Percentiles rank a stretch among this genome's conserved stretches.
Evolutionary conservation across 768 basidiomycete species (phyloP).

Genomic region (Krasilnikovozyma curviuscula): DNA sequence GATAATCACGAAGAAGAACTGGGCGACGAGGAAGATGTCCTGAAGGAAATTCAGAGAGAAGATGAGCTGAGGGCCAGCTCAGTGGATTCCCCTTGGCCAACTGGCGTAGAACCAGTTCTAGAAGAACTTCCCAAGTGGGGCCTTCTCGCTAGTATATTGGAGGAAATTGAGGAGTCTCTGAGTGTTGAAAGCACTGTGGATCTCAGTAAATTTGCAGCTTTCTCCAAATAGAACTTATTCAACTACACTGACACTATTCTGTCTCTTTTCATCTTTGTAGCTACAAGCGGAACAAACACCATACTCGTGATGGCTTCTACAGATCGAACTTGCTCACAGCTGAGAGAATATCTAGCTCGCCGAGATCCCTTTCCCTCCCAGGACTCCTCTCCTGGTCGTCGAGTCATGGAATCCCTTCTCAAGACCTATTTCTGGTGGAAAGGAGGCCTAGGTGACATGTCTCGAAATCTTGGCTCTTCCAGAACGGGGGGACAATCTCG

Average conservation of each 20-base stretch:
- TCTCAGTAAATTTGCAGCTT: not conserved
- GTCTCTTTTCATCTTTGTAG: conserved; percentile 10
- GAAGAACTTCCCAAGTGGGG: conserved; percentile 95
- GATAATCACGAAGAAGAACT: conserved; percentile 33
- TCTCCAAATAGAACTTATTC: not conserved
- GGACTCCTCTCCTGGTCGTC: conserved; percentile 26
- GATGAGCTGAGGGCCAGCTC: conserved; percentile 26
- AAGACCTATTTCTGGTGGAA: conserved; percentile 67
- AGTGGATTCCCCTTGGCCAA: conserved; percentile 49
- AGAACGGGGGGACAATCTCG: not conserved
- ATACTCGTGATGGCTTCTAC: conserved; percentile 80
- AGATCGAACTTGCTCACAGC: conserved; percentile 46
- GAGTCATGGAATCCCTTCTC: conserved; percentile 55
- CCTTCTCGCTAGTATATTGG: conserved; percentile 57
- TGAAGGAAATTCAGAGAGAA: conserved; percentile 16
- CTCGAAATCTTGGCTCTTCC: not conserved
- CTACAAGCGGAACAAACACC: conserved; percentile 42
- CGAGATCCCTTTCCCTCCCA: not conserved
- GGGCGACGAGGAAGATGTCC: conserved; percentile 36
- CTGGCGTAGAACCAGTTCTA: conserved; percentile 60
- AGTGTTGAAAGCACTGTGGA: not conserved
- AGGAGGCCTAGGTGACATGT: conserved; percentile 27
- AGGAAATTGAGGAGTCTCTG: conserved; percentile 59
- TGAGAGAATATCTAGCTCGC: conserved; percentile 58
- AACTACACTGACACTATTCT: not conserved